These are phyloP conservation scores for Malus sieversii DNA, from an alignment of 306 rosid genomes.

Conservation along the genomic window DNA sequence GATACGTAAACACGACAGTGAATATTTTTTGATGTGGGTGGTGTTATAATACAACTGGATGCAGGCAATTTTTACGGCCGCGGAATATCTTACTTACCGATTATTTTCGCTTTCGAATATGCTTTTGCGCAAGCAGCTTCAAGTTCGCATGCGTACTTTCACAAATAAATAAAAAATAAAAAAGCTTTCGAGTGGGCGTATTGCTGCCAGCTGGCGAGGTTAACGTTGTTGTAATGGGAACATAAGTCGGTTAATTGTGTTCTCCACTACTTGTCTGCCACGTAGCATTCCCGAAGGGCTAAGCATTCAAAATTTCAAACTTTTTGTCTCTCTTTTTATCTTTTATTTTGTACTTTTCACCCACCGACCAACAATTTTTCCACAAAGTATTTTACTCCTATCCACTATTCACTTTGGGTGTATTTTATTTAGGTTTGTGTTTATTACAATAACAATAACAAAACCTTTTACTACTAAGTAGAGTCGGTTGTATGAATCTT, in stretches of 20 bases:
- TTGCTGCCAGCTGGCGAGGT: background rate
- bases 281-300: background rate
- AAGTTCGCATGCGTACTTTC: background rate
- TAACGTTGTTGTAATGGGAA: background rate
- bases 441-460: too few relatives aligned
- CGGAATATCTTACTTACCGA: background rate
- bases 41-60: background rate
- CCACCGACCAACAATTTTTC: too few relatives aligned
- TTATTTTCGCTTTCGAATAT: slow-evolving; percentile 4
- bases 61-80: rapidly evolving
- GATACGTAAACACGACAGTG: background rate
- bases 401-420: background rate
- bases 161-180: too few relatives aligned
- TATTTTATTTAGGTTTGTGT: too few relatives aligned
- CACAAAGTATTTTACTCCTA: background rate
- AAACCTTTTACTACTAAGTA: too few relatives aligned
- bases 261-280: background rate
- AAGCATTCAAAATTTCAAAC: background rate
- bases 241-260: background rate
- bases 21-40: background rate
- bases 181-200: too few relatives aligned
- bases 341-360: background rate
- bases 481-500: too few relatives aligned
- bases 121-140: background rate
- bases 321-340: slow-evolving; percentile 25